These are phyloP conservation scores for Marasmius oreades DNA, from an alignment of 1,284 basidiomycete genomes.

Conservation along the genomic window DNA sequence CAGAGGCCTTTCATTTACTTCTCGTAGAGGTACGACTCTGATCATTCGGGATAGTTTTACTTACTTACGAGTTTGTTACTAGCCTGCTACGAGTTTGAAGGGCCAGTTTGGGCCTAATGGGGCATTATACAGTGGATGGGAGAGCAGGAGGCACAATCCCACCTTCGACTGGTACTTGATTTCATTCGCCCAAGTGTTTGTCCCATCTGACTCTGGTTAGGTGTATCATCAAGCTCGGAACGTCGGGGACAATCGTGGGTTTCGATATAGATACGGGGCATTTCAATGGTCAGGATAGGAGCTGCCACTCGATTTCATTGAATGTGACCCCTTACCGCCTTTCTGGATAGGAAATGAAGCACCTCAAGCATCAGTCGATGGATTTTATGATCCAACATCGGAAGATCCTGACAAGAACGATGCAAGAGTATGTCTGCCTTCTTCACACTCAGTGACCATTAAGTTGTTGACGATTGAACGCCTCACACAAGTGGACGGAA, in stretches of 20 bases:
- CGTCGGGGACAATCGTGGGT: constrained; percentile 73
- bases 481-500: constrained; percentile 66
- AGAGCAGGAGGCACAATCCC: constrained; percentile 87
- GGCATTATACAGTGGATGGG: constrained; percentile 95
- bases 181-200: neutral
- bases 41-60: constrained; percentile 3
- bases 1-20: constrained; percentile 81
- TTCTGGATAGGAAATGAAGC: constrained; percentile 77
- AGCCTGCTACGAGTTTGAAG: constrained; percentile 82
- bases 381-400: constrained; percentile 47
- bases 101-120: constrained; percentile 97
- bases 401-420: constrained; percentile 44
- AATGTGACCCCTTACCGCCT: constrained; percentile 5
- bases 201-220: constrained; percentile 33
- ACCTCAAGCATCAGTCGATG: constrained; percentile 75
- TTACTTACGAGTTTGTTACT: neutral
- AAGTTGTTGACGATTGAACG: neutral
- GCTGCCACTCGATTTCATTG: neutral
- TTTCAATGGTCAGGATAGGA: constrained; percentile 69
- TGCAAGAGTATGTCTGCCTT: constrained; percentile 42
- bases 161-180: constrained; percentile 77
- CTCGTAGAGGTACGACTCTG: constrained; percentile 64
- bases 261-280: constrained; percentile 96
- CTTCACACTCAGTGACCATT: neutral
- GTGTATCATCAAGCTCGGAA: constrained; percentile 89